Evolutionary conservation across 169 alveolate species (phyloP), one percentile per base, ranked within the genome.

Genomic region (Babesia bovis): DNA sequence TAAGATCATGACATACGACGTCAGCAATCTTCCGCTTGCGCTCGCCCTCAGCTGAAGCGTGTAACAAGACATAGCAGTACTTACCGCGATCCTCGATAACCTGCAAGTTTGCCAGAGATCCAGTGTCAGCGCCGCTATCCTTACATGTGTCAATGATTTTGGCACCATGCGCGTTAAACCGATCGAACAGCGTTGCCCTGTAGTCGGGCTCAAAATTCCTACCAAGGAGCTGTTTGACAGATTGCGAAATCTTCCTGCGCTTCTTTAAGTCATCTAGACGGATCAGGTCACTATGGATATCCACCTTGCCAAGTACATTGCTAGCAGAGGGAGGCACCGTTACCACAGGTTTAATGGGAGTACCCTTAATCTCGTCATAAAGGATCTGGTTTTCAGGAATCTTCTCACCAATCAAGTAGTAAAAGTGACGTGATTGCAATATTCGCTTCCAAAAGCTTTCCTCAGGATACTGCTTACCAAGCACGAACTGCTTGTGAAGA

Each of bases 371-470:
- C 51, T 79, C 87, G 19, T 79, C 82, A 45, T 79, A 79, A 25
- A 79, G 45, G 13, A 69, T 49, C 25, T 79, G 72, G 26, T 79
- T 70, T 13, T 65, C 83, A 10, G 82, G 83, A 1, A 33, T 19
- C 53, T 79, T 79, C 26, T 79, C 83, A 19, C 83, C 84, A 19
- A 79, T 67, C 32, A 79, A 21, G 53, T 79, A 36, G 55, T 79
- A 79, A 60, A 79, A 69, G 55, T 79, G 50, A 0, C 58, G 50
- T 32, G 87, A 79, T 26, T 79, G 87, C 21, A 79, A 49, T 3
- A 79, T 69, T 6, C 83, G 49, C 35, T 79, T 79, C 87, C 87
- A 79, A 50, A 79, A 79, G 61, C 25, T 69, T 33, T 79, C 87
- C 30, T 69, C 83, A 7, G 82, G 82, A 40, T 55, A 56, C 32